Percentiles rank a stretch among this genome's conserved stretches.
phyloP scores from a whole-genome alignment of 371 early-diverging fungal species.

The Umbelopsis sp. region DNA sequence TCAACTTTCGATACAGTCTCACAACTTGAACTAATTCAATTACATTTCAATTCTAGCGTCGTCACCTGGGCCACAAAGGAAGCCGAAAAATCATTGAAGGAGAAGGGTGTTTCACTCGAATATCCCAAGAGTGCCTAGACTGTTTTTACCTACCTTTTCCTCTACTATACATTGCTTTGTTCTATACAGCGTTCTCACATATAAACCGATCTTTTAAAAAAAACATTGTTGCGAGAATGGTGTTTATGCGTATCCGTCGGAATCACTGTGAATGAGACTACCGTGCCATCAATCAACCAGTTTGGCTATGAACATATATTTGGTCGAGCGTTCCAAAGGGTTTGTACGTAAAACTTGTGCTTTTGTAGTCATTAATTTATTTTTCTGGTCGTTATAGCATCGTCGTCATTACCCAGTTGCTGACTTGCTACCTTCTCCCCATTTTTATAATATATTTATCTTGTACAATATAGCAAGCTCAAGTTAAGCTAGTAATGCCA shows the following conservation, averaged over 20 bases:
- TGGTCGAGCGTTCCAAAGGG: too few species aligned
- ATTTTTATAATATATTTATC: background rate
- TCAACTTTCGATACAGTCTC: background rate
- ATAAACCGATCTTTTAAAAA: constrained; percentile 1
- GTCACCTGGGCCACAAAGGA: constrained; percentile 56
- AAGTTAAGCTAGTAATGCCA: background rate
- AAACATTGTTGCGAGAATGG: background rate
- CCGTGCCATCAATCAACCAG: too few species aligned
- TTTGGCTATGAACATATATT: too few species aligned
- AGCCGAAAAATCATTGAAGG: constrained; percentile 56
- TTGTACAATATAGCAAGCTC: too few species aligned
- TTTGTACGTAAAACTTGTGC: too few species aligned
- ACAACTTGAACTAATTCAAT: background rate
- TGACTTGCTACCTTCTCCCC: too few species aligned
- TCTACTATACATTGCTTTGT: constrained; percentile 4
- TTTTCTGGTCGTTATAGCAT: too few species aligned
- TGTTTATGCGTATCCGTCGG: too few species aligned
- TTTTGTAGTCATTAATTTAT: too few species aligned
- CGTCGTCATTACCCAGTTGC: too few species aligned
- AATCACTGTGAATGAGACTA: too few species aligned
- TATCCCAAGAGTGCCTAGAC: constrained; percentile 36
- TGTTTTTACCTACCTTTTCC: background rate
- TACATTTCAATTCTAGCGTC: constrained; percentile 31
- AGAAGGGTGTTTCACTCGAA: constrained; percentile 50
- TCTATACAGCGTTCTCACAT: constrained; percentile 13